Evolutionary conservation across 495 filamentous ascomycete genomes (phyloP), one percentile per base, ranked within the genome.

Genomic region (Beverwykella pulmonaria): DNA sequence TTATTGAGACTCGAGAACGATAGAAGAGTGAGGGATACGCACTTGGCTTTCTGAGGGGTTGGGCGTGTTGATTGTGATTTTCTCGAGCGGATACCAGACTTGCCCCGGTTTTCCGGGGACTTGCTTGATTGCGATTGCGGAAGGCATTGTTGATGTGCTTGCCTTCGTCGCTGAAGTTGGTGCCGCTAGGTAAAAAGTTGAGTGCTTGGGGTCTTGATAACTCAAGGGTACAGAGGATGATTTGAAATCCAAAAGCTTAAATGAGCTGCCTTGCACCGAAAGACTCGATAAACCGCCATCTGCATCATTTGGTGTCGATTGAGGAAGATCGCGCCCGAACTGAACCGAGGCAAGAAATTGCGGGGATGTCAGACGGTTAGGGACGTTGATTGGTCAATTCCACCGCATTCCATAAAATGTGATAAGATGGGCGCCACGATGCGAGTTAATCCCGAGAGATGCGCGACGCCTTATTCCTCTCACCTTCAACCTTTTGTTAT

Each of bases 21-120:
- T 22, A 39, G 15, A 25, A 30, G n/a, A 32, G 48, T 27, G 34
- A 47, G 50, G 22, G 23, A 49, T 49, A 44, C 30, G 39, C 55
- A 68, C 69, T 47, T 71, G 55, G 50, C 41, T 68, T 14, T 68
- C 64, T 53, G 22, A 41, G 7, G 69, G 69, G 29, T 58, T 59
- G 9, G 75, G 70, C 14, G 47, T 52, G 23, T 71, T 59, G 30
- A 72, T 60, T 19, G 68, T 69, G 55, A 75, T 73, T 59, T 61
- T 67, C 50, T 71, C 69, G 41, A 76, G 71, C 77, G 89, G 88
- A 69, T 91, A 91, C 78, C 92, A 96, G 53, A 96, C 92, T 76
- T 94, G 81, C 49, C 92, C 91, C 10, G 92, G 91, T 76, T 92
- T 93, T 67, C 91, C 90, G 20, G 82, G 82, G 65, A 85, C 79